Conservation (phyloP, 2,329 filamentous ascomycete species). For the Ophiocordyceps camponoti-leonardi region DNA sequence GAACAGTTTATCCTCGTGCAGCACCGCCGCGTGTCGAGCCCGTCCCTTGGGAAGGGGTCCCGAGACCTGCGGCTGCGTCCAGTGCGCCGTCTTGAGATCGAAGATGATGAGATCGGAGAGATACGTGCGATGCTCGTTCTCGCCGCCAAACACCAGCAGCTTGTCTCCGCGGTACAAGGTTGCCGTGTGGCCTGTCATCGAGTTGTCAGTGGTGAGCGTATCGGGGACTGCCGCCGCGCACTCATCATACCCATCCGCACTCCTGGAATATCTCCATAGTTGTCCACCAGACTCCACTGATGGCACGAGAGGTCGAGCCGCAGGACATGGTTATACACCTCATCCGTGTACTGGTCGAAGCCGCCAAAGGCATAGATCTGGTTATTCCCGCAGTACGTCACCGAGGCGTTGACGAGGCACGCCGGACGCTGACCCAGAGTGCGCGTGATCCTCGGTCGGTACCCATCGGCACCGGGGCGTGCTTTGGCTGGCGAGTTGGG, state of each 20-base stretch:
- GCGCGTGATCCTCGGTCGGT: conserved; percentile 68
- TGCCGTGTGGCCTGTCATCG: conserved; percentile 66
- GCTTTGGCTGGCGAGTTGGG: conserved; percentile 63
- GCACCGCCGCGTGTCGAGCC: conserved; percentile 80
- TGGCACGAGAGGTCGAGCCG: conserved; percentile 72
- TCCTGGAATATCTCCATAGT: conserved; percentile 94
- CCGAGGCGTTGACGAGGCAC: conserved; percentile 92
- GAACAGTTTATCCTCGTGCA: conserved; percentile 93
- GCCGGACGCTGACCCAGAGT: conserved; percentile 70
- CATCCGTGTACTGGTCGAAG: conserved; percentile 97
- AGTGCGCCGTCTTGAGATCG: conserved; percentile 83
- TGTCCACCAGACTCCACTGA: conserved; percentile 92
- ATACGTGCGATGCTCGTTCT: conserved; percentile 94
- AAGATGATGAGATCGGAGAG: conserved; percentile 93
- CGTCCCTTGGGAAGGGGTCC: conserved; percentile 78
- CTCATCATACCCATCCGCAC: conserved; percentile 66
- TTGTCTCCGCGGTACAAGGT: conserved; percentile 89
- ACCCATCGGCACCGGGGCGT: conserved; percentile 49
- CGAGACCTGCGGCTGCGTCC: conserved; percentile 79
- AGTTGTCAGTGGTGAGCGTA: conserved; percentile 2
- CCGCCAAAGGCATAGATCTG: conserved; percentile 96
- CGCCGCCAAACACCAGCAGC: conserved; percentile 90
- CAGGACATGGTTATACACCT: conserved; percentile 96
- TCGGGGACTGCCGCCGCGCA: not conserved
- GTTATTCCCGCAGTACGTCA: conserved; percentile 96